A percentile compares a stretch with the other conserved stretches of the same genome.
Conservation (phyloP, 495 filamentous ascomycete species). For the Tuber brumale region DNA sequence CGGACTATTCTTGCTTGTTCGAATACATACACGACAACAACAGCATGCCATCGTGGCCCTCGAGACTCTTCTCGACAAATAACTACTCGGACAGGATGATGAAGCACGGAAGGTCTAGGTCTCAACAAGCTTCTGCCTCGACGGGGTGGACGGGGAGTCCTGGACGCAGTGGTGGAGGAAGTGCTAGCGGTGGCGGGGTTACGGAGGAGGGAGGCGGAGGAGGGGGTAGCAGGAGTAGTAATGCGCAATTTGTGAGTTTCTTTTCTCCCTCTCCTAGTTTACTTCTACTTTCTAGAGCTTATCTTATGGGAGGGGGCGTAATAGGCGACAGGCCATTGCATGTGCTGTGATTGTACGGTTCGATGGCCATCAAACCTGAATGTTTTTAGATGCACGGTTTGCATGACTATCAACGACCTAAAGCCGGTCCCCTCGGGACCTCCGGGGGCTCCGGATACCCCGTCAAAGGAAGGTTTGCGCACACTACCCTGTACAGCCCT, state of each 20-base stretch:
- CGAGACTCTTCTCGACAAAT: neutral
- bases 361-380: slow-evolving; percentile 73
- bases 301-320: neutral
- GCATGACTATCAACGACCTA: slow-evolving; percentile 80
- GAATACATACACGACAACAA: neutral
- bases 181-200: neutral
- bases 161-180: neutral
- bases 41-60: slow-evolving; percentile 5
- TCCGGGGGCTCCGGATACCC: neutral
- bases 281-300: neutral
- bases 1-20: neutral
- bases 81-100: neutral
- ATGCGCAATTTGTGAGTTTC: neutral
- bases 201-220: neutral
- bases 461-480: slow-evolving; percentile 4
- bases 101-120: neutral
- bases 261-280: neutral
- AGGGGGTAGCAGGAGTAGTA: neutral
- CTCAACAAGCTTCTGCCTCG: neutral
- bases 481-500: neutral
- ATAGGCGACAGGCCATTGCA: slow-evolving; percentile 63
- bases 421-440: slow-evolving; percentile 44
- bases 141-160: slow-evolving; percentile 7
- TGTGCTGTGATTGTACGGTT: slow-evolving; percentile 73
- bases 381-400: slow-evolving; percentile 76